A percentile compares a stretch with the other conserved stretches of the same genome.
Conservation (phyloP, 2,329 filamentous ascomycete genomes). For the Nigrospora oryzae region DNA sequence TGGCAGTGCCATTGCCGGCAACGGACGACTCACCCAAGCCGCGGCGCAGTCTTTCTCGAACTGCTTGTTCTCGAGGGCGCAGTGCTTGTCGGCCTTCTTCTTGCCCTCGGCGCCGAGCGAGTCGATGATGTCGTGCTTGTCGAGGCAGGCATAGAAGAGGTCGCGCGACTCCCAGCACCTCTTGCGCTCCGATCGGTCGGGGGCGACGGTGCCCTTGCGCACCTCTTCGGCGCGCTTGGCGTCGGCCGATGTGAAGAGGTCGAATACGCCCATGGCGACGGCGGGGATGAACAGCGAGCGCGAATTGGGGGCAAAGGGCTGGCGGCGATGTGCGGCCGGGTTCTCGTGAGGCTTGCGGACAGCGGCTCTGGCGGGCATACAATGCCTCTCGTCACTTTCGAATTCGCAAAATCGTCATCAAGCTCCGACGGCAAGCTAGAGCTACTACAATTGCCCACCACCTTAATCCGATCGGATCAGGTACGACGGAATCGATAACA, state of each 20-base stretch:
- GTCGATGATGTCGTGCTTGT: constrained; percentile 75
- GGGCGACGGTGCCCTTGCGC: constrained; percentile 57
- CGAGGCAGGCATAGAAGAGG: constrained; percentile 79
- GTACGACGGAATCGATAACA: too few relatives aligned
- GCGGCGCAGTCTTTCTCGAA: constrained; percentile 83
- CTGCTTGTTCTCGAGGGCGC: constrained; percentile 47
- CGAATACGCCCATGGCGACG: constrained; percentile 39
- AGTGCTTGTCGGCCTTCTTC: constrained; percentile 46
- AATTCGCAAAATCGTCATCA: constrained; percentile 1
- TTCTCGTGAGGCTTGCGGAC: too few relatives aligned
- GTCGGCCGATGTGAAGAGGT: constrained; percentile 26
- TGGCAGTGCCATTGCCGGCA: neutral
- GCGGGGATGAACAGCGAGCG: too few relatives aligned
- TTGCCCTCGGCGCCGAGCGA: constrained; percentile 48
- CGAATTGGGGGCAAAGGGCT: too few relatives aligned
- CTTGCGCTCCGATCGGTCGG: constrained; percentile 73
- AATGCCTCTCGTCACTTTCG: too few relatives aligned
- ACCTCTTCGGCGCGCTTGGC: constrained; percentile 44
- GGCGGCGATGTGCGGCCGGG: too few relatives aligned
- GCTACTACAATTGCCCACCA: too few relatives aligned
- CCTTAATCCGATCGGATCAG: too few relatives aligned
- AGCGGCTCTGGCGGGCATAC: too few relatives aligned
- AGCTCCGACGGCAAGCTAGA: neutral
- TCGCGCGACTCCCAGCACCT: constrained; percentile 89
- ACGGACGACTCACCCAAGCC: constrained; percentile 66